These are phyloP conservation scores for Lichtheimia ornata DNA, from an alignment of 371 early-diverging fungal species.

Conservation along the genomic window DNA sequence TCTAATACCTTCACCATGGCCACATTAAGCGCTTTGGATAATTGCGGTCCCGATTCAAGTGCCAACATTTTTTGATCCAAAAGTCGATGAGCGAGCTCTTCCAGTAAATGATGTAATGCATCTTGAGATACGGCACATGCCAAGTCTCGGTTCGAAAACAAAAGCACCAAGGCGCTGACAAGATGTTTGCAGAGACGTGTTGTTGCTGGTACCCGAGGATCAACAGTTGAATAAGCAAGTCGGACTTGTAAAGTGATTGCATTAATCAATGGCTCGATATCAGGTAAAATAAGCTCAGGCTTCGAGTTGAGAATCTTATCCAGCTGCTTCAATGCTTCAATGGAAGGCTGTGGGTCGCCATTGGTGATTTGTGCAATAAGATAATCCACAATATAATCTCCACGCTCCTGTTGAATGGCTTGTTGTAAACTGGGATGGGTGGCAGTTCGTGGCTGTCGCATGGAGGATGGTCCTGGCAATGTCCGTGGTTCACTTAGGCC, in stretches of 20 bases:
- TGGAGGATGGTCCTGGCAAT: slow-evolving; percentile 17
- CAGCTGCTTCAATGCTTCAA: slow-evolving; percentile 82
- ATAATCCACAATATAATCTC: slow-evolving; percentile 62
- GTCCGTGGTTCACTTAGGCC: slow-evolving; percentile 17
- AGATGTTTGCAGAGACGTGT: slow-evolving; percentile 76
- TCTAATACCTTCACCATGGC: slow-evolving; percentile 89
- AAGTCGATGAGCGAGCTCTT: slow-evolving; percentile 76
- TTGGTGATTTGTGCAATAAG: slow-evolving; percentile 77
- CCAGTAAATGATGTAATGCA: slow-evolving; percentile 66
- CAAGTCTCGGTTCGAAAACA: slow-evolving; percentile 72
- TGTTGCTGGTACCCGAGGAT: slow-evolving; percentile 47
- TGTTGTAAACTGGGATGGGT: slow-evolving; percentile 27
- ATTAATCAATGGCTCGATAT: slow-evolving; percentile 69
- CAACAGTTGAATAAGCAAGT: slow-evolving; percentile 69
- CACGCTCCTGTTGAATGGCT: slow-evolving; percentile 18
- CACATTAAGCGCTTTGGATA: slow-evolving; percentile 82
- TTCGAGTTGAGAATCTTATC: slow-evolving; percentile 63
- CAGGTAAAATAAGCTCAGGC: slow-evolving; percentile 56
- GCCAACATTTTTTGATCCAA: slow-evolving; percentile 73
- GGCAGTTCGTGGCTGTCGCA: slow-evolving; percentile 27
- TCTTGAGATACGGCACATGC: slow-evolving; percentile 64
- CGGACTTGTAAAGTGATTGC: slow-evolving; percentile 82
- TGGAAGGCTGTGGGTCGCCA: slow-evolving; percentile 68
- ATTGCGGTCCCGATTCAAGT: slow-evolving; percentile 63
- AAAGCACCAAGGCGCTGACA: slow-evolving; percentile 72